Conservation (phyloP, 1,284 basidiomycete genomes). For the Trichosporon sp. region DNA sequence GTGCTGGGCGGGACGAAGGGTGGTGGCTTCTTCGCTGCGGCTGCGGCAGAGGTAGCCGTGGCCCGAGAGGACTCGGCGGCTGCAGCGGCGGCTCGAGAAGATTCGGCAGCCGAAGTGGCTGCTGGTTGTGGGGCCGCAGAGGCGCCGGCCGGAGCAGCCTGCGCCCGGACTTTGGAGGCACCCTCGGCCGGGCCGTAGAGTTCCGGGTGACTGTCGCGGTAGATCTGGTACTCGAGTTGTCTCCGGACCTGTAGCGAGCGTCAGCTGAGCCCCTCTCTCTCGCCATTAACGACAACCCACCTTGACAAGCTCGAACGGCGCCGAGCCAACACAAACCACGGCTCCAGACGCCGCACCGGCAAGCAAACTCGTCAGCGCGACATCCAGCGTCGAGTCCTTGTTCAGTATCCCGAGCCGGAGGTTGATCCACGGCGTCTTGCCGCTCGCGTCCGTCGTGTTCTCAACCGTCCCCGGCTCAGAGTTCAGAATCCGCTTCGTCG, state of each 20-base stretch:
- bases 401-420: conserved; percentile 45
- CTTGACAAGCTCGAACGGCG: conserved; percentile 95
- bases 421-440: conserved; percentile 43
- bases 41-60: no score
- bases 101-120: conserved; percentile 27
- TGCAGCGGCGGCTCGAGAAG: background rate
- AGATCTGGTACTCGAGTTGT: conserved; percentile 90
- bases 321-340: conserved; percentile 61
- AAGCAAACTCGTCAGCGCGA: conserved; percentile 63
- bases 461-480: conserved; percentile 36
- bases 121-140: conserved; percentile 5
- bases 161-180: background rate
- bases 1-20: conserved; percentile 48
- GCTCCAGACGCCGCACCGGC: conserved; percentile 55
- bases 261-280: background rate
- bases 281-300: conserved; percentile 57
- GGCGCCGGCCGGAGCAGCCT: background rate
- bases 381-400: conserved; percentile 63
- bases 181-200: conserved; percentile 30
- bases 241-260: conserved; percentile 67
- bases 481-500: conserved; percentile 79
- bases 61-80: background rate
- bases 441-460: background rate
- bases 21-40: conserved; percentile 3
- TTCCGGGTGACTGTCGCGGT: conserved; percentile 48